Base-by-base conservation (phyloP, 331 rosid species). In the Arachis monticola region DNA sequence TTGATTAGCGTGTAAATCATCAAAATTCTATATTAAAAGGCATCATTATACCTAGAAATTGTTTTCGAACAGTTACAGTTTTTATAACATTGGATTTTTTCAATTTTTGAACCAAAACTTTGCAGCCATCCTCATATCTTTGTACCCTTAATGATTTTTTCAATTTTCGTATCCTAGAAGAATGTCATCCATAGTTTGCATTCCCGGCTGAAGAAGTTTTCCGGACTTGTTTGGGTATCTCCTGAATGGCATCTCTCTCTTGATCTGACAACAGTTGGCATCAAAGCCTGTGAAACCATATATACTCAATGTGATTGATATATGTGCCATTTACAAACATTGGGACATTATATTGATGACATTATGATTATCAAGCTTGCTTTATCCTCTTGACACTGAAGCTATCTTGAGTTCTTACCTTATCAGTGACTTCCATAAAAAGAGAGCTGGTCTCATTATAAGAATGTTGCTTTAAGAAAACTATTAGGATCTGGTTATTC, bases 381-480 rank as follows among this genome's bases (percentile, higher is more conserved):
- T 46, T 66, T 57, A 10, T 74, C 58, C 64, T 38, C 38, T 31
- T 59, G 70, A 44, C 31, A 70, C 14, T 50, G 27, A 22, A 22
- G 27, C 60, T 41, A 73, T 63, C 73, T 46, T 56, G 47, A 70
- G 6, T 69, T 63, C 32, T 13, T 57, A 38, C 62, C 22, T 10
- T 58, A 42, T 63, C 22, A 44, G 47, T 58, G 45, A 8, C 58
- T 8, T 58, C 27, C 76, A 31, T 66, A 50, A 31, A 51, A 30
- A 22, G 52, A 22, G 69, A 11, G 8, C 38, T 62, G 48, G 42
- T 46, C 50, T 69, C 11, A 52, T 68, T 69, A 48, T 74, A 32
- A 59, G 27, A 65, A 59, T 51, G 66, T 75, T 82, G 65, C 32
- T 17, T 30, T 51, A 44, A 60, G 27, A 65, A 66, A 78, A 27